Conservation (phyloP, 2,329 filamentous ascomycete genomes). For the Fragosphaeria purpurea region DNA sequence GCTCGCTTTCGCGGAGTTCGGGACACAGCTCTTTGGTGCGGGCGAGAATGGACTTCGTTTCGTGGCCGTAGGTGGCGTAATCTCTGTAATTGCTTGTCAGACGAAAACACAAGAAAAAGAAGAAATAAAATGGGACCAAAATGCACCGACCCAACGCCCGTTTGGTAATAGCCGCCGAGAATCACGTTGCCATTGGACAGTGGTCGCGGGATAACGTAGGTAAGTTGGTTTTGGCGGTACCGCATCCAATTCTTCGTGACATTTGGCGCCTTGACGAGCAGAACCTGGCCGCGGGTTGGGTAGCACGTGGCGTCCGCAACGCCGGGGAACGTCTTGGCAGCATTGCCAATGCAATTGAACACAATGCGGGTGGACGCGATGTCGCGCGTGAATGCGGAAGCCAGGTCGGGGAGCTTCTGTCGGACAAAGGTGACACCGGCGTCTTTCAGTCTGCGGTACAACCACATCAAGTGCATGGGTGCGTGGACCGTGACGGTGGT, state of each 20-base stretch:
- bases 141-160: constrained; percentile 13
- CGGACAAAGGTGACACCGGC: constrained; percentile 24
- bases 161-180: constrained; percentile 31
- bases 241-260: constrained; percentile 28
- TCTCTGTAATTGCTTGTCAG: constrained; percentile 10
- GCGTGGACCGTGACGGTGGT: constrained; percentile 28
- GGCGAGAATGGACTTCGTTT: constrained; percentile 27
- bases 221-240: constrained; percentile 28
- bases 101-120: too few relatives aligned
- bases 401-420: constrained; percentile 18
- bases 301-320: constrained; percentile 29
- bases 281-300: constrained; percentile 30
- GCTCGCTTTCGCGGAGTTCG: constrained; percentile 17
- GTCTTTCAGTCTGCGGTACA: constrained; percentile 17
- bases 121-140: too few relatives aligned
- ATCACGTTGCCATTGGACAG: constrained; percentile 26
- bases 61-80: constrained; percentile 24
- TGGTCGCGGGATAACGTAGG: constrained; percentile 30
- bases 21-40: constrained; percentile 23
- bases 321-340: constrained; percentile 23
- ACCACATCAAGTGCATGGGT: constrained; percentile 26
- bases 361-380: constrained; percentile 16
- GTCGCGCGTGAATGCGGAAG: constrained; percentile 17
- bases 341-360: constrained; percentile 13
- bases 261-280: constrained; percentile 24